Conservation (phyloP, 2,329 filamentous ascomycete species). For the Cryphonectria parasitica region DNA sequence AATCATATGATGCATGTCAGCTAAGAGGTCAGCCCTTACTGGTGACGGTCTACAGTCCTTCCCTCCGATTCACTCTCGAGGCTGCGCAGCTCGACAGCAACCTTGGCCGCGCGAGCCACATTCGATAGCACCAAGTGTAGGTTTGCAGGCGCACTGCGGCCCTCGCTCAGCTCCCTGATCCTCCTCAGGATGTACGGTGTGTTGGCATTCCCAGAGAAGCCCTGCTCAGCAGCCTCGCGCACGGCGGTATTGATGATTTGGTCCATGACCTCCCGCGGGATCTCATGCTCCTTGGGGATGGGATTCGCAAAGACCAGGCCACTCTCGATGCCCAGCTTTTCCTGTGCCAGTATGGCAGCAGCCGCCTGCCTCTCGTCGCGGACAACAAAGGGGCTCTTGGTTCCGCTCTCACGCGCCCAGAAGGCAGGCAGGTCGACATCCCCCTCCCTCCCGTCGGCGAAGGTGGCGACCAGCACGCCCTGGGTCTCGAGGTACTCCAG, state of each 20-base stretch:
- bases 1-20: not conserved
- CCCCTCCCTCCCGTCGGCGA: slow-evolving; percentile 76
- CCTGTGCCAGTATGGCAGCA: slow-evolving; percentile 82
- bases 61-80: slow-evolving; percentile 40
- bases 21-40: slow-evolving; percentile 23
- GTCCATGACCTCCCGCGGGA: slow-evolving; percentile 74
- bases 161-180: slow-evolving; percentile 77
- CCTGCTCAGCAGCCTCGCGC: slow-evolving; percentile 64
- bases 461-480: slow-evolving; percentile 84
- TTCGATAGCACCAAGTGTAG: slow-evolving; percentile 61
- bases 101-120: slow-evolving; percentile 57
- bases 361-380: slow-evolving; percentile 81
- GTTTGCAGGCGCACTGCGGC: slow-evolving; percentile 75
- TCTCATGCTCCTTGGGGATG: slow-evolving; percentile 70
- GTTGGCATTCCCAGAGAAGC: slow-evolving; percentile 73
- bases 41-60: slow-evolving; percentile 11
- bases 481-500: slow-evolving; percentile 76
- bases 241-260: slow-evolving; percentile 70
- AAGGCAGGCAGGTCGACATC: slow-evolving; percentile 89
- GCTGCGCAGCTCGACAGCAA: slow-evolving; percentile 57
- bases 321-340: slow-evolving; percentile 70
- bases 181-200: slow-evolving; percentile 82
- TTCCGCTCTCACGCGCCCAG: slow-evolving; percentile 85
- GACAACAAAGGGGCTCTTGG: slow-evolving; percentile 76
- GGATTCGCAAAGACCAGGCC: slow-evolving; percentile 91